These are phyloP conservation scores for Cercospora brassicicola DNA, from an alignment of 2,329 filamentous ascomycete species.

Conservation along the genomic window DNA sequence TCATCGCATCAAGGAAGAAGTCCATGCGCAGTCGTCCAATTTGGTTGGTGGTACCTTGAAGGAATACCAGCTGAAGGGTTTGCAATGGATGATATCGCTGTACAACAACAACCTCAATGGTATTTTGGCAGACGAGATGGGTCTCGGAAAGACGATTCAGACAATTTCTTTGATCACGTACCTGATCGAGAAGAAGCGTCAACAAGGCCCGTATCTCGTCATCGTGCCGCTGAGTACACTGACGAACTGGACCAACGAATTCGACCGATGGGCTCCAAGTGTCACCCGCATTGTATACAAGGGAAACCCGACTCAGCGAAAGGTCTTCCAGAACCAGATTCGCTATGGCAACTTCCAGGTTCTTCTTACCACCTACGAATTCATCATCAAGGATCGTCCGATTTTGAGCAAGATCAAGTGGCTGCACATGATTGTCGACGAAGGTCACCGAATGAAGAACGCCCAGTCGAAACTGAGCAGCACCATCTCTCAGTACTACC, in stretches of 20 bases:
- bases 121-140: conserved; percentile 98
- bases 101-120: conserved; percentile 99
- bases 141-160: conserved; percentile 98
- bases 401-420: conserved; percentile 98
- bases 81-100: conserved; percentile 99
- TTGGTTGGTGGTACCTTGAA: conserved; percentile 91
- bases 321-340: conserved; percentile 89
- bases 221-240: conserved; percentile 96
- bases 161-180: conserved; percentile 97
- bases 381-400: conserved; percentile 98
- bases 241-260: conserved; percentile 98
- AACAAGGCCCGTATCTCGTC: conserved; percentile 88
- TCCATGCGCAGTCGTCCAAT: conserved; percentile 77
- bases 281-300: conserved; percentile 92
- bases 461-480: conserved; percentile 91
- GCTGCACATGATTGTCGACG: conserved; percentile 99
- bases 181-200: conserved; percentile 91
- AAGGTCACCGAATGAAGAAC: conserved; percentile 99
- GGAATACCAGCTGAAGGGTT: conserved; percentile 96
- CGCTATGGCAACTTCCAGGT: conserved; percentile 95
- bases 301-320: conserved; percentile 82
- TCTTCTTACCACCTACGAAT: conserved; percentile 94
- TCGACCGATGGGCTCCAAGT: conserved; percentile 96
- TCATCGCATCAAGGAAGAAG: conserved; percentile 91
- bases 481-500: conserved; percentile 93